Evolutionary conservation across 495 filamentous ascomycete species (phyloP).

Genomic region (Amphirosellinia nigrospora): DNA sequence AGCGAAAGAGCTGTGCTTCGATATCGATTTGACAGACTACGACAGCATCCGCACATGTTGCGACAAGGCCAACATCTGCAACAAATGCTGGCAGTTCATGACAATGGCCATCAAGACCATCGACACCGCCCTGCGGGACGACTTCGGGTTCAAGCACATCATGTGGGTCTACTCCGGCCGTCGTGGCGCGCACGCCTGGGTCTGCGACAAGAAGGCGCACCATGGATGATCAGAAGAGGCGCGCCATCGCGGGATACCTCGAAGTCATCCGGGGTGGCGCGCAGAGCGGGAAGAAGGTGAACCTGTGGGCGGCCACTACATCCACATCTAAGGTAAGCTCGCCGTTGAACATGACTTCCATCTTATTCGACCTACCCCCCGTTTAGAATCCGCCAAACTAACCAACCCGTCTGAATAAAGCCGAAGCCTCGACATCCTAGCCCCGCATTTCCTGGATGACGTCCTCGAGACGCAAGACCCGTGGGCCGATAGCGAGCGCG

Average conservation of each 20-base stretch:
- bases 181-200: slow-evolving; percentile 96
- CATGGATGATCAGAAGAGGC: slow-evolving; percentile 82
- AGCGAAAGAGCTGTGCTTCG: slow-evolving; percentile 93
- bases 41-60: slow-evolving; percentile 97
- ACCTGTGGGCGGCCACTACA: slow-evolving; percentile 85
- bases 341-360: slow-evolving; percentile 6
- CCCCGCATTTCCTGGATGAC: slow-evolving; percentile 73
- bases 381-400: not conserved
- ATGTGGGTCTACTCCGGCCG: slow-evolving; percentile 98
- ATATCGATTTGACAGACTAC: slow-evolving; percentile 99
- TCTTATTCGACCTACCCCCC: not conserved
- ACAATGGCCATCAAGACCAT: slow-evolving; percentile 97
- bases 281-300: slow-evolving; percentile 86
- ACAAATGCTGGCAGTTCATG: slow-evolving; percentile 94
- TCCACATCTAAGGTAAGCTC: slow-evolving; percentile 75
- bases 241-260: slow-evolving; percentile 84
- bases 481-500: slow-evolving; percentile 69
- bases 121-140: slow-evolving; percentile 82
- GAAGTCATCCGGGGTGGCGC: slow-evolving; percentile 84
- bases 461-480: slow-evolving; percentile 87
- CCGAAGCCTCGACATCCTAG: slow-evolving; percentile 78
- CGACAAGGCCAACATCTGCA: slow-evolving; percentile 88
- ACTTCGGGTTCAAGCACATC: slow-evolving; percentile 95
- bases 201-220: slow-evolving; percentile 90
- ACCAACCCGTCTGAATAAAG: slow-evolving; percentile 40